A percentile compares a stretch with the other conserved stretches of the same genome.
Evolutionary conservation across 2,329 filamentous ascomycete species (phyloP).

Genomic region (Pyrenochaeta sp.): DNA sequence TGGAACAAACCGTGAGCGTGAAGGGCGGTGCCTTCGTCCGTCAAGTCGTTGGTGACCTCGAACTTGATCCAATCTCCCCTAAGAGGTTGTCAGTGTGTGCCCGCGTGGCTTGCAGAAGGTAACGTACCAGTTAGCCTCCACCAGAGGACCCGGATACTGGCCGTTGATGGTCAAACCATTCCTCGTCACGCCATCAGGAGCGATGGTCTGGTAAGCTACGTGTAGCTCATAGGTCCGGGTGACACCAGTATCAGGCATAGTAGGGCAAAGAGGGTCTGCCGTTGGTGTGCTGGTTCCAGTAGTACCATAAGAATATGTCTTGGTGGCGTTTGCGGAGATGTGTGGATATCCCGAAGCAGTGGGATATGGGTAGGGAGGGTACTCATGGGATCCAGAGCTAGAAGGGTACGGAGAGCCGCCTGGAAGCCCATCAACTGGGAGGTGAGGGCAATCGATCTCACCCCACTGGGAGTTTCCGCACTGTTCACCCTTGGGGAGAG

Average conservation of each 20-base stretch:
- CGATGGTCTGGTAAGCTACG: constrained; percentile 38
- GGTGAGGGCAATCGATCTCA: constrained; percentile 34
- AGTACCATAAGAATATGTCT: constrained; percentile 3
- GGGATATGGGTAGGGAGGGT: constrained; percentile 12
- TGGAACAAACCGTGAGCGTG: constrained; percentile 49
- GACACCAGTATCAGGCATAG: constrained; percentile 44
- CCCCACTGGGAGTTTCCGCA: constrained; percentile 44
- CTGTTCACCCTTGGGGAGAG: constrained; percentile 31
- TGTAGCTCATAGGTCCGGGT: constrained; percentile 41
- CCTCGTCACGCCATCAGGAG: constrained; percentile 40
- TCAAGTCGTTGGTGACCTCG: constrained; percentile 40
- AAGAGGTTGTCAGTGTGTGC: constrained; percentile 5
- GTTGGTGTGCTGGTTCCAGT: constrained; percentile 15
- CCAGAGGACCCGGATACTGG: constrained; percentile 42
- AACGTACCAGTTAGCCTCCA: constrained; percentile 41
- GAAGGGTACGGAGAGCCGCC: constrained; percentile 13
- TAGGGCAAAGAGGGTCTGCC: constrained; percentile 24
- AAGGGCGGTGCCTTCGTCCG: constrained; percentile 45
- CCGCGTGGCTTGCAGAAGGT: not conserved
- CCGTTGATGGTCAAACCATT: constrained; percentile 42
- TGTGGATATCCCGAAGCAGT: constrained; percentile 11
- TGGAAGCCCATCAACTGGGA: constrained; percentile 30
- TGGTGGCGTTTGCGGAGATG: constrained; percentile 15
- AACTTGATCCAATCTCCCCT: constrained; percentile 43
- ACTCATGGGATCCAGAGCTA: not conserved